Conservation (phyloP, 371 early-diverging fungal species). For the Lichtheimia corymbifera region DNA sequence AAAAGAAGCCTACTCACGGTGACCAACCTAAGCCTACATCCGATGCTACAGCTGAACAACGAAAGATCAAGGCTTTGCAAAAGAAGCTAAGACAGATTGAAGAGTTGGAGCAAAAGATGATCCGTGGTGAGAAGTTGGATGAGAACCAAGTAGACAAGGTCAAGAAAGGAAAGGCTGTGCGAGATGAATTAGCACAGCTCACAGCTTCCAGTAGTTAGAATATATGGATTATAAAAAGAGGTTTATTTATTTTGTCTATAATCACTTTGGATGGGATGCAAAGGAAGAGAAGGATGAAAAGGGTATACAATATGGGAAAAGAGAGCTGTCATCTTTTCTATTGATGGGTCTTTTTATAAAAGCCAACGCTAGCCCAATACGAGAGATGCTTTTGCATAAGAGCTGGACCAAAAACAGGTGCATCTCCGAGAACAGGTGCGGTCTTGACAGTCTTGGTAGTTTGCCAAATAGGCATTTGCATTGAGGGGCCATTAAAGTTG, state of each 20-base stretch:
- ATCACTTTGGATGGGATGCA: too few species aligned
- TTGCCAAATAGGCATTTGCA: slow-evolving; percentile 10
- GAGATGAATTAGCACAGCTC: slow-evolving; percentile 25
- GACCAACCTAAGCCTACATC: slow-evolving; percentile 9
- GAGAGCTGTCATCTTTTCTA: too few species aligned
- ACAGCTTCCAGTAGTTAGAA: not conserved
- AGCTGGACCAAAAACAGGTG: slow-evolving; percentile 10
- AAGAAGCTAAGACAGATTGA: slow-evolving; percentile 91
- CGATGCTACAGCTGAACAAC: slow-evolving; percentile 16
- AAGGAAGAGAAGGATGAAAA: too few species aligned
- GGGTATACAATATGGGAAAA: too few species aligned
- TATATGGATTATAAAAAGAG: too few species aligned
- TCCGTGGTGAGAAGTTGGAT: slow-evolving; percentile 80
- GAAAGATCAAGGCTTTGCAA: slow-evolving; percentile 75
- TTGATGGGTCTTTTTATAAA: not conserved
- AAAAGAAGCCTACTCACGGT: slow-evolving; percentile 15
- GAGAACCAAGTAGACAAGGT: slow-evolving; percentile 37
- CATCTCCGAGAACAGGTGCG: slow-evolving; percentile 2
- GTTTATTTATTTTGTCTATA: too few species aligned
- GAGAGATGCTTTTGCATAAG: slow-evolving; percentile 13
- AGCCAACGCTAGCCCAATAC: slow-evolving; percentile 10
- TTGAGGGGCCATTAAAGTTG: not conserved
- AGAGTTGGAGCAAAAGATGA: slow-evolving; percentile 78
- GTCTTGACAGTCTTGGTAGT: slow-evolving; percentile 5
- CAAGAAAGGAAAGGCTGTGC: slow-evolving; percentile 29